Evolutionary conservation across 2,329 filamentous ascomycete species (phyloP).

Genomic region (Ophiostoma ulmi): DNA sequence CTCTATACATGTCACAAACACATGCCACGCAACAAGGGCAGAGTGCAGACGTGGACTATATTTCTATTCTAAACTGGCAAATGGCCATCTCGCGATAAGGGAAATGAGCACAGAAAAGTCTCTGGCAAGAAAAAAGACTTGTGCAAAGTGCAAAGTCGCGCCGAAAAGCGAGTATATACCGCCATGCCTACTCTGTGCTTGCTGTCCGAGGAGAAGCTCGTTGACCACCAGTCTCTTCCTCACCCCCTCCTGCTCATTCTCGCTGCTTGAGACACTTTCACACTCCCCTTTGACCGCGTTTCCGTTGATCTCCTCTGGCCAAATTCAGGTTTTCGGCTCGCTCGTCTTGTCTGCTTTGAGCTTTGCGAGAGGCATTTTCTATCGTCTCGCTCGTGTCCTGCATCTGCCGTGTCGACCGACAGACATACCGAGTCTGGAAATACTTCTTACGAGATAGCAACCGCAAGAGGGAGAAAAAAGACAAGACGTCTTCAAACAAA

Average conservation of each 20-base stretch:
- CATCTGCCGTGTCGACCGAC: not conserved
- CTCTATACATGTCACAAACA: not conserved
- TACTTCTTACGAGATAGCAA: not conserved
- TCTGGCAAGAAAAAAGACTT: not conserved
- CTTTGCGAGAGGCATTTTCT: not conserved
- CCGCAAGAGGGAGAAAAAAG: not conserved
- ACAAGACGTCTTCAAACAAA: too few relatives aligned
- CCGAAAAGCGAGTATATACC: slow-evolving; percentile 5
- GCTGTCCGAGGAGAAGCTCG: not conserved
- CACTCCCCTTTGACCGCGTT: not conserved
- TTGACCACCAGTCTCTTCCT: not conserved
- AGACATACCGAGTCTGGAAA: not conserved
- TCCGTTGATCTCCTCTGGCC: not conserved
- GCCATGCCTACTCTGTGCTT: not conserved
- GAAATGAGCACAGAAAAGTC: not conserved
- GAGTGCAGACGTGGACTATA: not conserved
- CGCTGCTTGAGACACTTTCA: not conserved
- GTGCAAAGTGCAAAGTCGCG: not conserved
- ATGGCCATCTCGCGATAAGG: slow-evolving; percentile 5
- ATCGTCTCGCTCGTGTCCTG: not conserved
- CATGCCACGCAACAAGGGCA: not conserved
- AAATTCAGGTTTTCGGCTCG: not conserved
- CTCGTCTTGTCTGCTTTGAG: not conserved
- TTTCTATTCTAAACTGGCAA: not conserved
- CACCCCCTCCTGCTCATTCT: not conserved